Percentiles rank a stretch among this genome's conserved stretches.
Conservation (phyloP, 805 yeast genomes). For the Schwanniomyces polymorphus region DNA sequence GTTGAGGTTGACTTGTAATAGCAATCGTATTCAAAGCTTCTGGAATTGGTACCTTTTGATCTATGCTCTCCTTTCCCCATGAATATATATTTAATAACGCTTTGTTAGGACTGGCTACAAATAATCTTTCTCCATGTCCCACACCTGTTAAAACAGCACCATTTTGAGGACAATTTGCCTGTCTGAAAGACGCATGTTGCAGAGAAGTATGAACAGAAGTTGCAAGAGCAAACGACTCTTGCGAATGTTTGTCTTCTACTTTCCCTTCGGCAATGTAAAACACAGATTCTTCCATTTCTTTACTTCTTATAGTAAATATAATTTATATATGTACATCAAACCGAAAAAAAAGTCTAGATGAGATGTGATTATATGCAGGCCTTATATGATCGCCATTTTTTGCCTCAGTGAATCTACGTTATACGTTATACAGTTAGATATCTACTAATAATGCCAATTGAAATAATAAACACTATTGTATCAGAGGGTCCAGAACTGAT, state of each 20-base stretch:
- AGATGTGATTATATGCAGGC: conserved; percentile 1
- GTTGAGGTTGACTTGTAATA: conserved; percentile 36
- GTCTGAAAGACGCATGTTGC: conserved; percentile 50
- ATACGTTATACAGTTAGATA: not conserved
- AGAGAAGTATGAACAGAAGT: conserved; percentile 49
- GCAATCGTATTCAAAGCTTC: conserved; percentile 67
- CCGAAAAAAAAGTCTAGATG: conserved; percentile 1
- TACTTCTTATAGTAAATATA: not conserved
- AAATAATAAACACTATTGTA: conserved; percentile 68
- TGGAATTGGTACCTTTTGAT: conserved; percentile 82
- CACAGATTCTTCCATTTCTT: conserved; percentile 51
- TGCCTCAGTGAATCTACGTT: not conserved
- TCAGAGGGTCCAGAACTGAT: conserved; percentile 72
- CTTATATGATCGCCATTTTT: not conserved
- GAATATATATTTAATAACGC: conserved; percentile 75
- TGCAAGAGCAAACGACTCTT: conserved; percentile 39
- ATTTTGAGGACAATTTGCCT: conserved; percentile 46
- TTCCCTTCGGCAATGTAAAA: conserved; percentile 47
- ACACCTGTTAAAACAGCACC: conserved; percentile 50
- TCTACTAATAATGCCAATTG: conserved; percentile 67
- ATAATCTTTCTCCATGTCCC: conserved; percentile 50
- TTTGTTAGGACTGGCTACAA: conserved; percentile 67
- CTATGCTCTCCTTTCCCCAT: conserved; percentile 69
- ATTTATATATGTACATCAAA: not conserved
- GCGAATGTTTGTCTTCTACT: conserved; percentile 44